phyloP scores from a whole-genome alignment of 805 yeast genomes.

The Saccharomycopsis synnaedendra region DNA sequence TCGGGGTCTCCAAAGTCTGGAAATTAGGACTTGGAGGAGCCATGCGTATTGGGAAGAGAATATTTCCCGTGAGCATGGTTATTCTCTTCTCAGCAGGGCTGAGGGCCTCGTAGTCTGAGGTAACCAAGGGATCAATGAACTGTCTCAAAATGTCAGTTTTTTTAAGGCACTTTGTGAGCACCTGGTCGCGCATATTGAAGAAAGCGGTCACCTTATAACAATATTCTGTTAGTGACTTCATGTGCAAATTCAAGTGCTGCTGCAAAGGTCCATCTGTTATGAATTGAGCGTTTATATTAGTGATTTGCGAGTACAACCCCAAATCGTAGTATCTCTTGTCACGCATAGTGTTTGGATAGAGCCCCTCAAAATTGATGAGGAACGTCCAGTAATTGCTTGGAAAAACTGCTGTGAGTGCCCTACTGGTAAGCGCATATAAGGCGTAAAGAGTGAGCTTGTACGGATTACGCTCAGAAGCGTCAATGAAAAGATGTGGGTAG shows the following conservation, averaged over 20 bases:
- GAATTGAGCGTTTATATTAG: background rate
- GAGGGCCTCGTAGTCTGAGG: too few relatives aligned
- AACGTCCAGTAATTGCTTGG: constrained; percentile 1
- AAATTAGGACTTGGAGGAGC: too few relatives aligned
- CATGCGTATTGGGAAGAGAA: too few relatives aligned
- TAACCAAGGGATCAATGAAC: background rate
- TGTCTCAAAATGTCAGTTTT: constrained; percentile 6
- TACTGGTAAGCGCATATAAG: constrained; percentile 1
- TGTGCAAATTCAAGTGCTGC: background rate
- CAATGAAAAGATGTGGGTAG: constrained; percentile 1
- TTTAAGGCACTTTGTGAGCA: background rate
- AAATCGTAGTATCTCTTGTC: constrained; percentile 1
- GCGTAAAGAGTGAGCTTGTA: background rate
- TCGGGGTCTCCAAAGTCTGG: background rate
- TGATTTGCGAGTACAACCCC: background rate
- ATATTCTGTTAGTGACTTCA: constrained; percentile 1
- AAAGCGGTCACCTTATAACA: constrained; percentile 3
- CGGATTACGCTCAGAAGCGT: background rate
- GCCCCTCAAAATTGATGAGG: constrained; percentile 6
- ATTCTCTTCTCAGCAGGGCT: too few relatives aligned
- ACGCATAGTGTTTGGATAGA: constrained; percentile 2
- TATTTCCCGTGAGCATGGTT: too few relatives aligned
- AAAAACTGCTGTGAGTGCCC: constrained; percentile 5
- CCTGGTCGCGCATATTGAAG: constrained; percentile 5
- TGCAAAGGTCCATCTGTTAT: background rate